A percentile compares a stretch with the other conserved stretches of the same genome.
Evolutionary conservation across 768 basidiomycete genomes (phyloP).

Genomic region (Leccinum ochraceum): DNA sequence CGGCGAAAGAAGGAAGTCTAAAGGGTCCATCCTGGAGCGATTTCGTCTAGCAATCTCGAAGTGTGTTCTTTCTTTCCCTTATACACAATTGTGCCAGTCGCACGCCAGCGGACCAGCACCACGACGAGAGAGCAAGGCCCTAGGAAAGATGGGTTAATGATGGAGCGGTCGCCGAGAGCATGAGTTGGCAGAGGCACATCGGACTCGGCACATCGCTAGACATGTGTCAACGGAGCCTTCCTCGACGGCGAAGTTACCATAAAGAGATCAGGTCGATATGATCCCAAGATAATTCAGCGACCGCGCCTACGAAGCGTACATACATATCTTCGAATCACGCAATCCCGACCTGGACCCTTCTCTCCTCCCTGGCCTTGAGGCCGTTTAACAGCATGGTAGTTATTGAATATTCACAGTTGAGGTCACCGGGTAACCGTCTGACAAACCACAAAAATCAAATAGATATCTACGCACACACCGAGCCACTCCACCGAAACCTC

Average conservation of each 20-base stretch:
- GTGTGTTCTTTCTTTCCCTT: too few relatives aligned
- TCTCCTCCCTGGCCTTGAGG: background rate
- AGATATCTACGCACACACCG: background rate
- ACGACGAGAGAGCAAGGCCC: background rate
- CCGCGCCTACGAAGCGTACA: background rate
- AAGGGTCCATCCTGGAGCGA: background rate
- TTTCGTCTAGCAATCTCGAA: background rate
- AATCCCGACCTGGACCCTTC: background rate
- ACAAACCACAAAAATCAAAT: background rate
- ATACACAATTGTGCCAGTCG: too few relatives aligned
- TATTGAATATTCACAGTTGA: background rate
- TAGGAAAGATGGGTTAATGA: background rate
- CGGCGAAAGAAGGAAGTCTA: background rate
- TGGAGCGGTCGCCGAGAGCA: background rate
- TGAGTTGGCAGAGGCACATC: background rate
- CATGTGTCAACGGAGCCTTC: background rate
- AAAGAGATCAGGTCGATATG: background rate
- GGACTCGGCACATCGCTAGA: background rate
- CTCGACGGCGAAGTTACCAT: background rate
- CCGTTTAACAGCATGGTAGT: background rate
- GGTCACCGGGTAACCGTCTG: background rate
- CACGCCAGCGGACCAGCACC: too few relatives aligned
- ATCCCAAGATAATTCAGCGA: background rate
- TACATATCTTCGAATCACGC: background rate
- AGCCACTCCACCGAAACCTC: background rate